Conservation (phyloP, 164 flowering plant species). For the Annona cherimola region DNA sequence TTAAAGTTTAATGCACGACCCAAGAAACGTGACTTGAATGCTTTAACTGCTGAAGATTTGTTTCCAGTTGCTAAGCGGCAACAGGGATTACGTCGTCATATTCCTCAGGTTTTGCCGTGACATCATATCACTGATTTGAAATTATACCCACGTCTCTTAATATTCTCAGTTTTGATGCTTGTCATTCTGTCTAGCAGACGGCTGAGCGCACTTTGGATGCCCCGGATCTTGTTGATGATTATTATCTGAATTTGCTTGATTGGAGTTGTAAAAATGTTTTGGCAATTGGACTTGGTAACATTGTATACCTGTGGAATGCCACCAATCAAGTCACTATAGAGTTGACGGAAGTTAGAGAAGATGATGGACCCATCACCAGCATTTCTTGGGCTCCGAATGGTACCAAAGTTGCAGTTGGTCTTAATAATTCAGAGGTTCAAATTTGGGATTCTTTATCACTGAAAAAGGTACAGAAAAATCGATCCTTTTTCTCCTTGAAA, state of each 20-base stretch:
- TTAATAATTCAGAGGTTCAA: conserved; percentile 28
- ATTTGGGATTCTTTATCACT: conserved; percentile 45
- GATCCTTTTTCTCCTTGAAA: neutral
- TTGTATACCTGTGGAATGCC: conserved; percentile 38
- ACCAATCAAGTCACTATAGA: neutral
- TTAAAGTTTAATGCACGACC: conserved; percentile 2
- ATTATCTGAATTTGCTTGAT: conserved; percentile 39
- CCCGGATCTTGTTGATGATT: conserved; percentile 32
- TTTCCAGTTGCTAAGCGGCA: neutral
- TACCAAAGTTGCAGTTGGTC: conserved; percentile 36
- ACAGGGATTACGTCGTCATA: neutral
- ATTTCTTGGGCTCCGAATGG: conserved; percentile 43
- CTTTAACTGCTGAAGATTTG: too few relatives aligned
- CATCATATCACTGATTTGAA: neutral
- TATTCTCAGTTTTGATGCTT: neutral
- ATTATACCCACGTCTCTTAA: neutral
- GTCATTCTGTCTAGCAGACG: conserved; percentile 15
- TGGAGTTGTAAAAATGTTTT: conserved; percentile 48
- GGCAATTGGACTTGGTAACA: conserved; percentile 40
- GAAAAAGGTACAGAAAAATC: conserved; percentile 23
- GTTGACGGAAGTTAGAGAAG: conserved; percentile 17
- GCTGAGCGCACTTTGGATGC: conserved; percentile 39
- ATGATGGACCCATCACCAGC: conserved; percentile 29
- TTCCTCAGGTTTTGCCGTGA: conserved; percentile 5
- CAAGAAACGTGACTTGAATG: neutral